phyloP scores from a whole-genome alignment of 805 yeast genomes.

The Saturnispora hagleri region DNA sequence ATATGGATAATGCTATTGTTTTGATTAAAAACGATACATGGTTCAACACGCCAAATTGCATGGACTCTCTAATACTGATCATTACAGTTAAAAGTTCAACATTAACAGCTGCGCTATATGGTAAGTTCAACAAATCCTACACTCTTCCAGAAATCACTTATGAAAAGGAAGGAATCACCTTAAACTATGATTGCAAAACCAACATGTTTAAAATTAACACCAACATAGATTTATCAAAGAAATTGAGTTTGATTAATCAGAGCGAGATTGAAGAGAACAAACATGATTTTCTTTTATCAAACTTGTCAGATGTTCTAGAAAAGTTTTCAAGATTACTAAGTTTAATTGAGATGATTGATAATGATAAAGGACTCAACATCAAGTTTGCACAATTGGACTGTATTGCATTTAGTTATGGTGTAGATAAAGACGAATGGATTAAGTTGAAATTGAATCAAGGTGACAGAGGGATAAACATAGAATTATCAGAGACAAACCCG shows the following conservation, averaged over 20 bases:
- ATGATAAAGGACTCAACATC: slow-evolving; percentile 21
- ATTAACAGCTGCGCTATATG: slow-evolving; percentile 28
- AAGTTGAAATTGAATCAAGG: slow-evolving; percentile 19
- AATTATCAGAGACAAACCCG: slow-evolving; percentile 24
- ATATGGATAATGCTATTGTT: slow-evolving; percentile 23
- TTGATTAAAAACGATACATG: slow-evolving; percentile 29
- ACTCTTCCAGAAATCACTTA: slow-evolving; percentile 22
- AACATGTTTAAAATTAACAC: slow-evolving; percentile 26
- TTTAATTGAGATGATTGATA: slow-evolving; percentile 23
- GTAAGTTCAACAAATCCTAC: slow-evolving; percentile 22
- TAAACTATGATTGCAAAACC: slow-evolving; percentile 18
- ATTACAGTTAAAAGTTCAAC: slow-evolving; percentile 22
- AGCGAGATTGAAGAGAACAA: not conserved
- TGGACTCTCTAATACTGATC: slow-evolving; percentile 27
- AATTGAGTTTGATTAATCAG: slow-evolving; percentile 8
- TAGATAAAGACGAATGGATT: slow-evolving; percentile 18
- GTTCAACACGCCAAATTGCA: slow-evolving; percentile 29
- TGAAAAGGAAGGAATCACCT: slow-evolving; percentile 19
- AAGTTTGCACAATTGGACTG: slow-evolving; percentile 21
- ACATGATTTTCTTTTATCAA: slow-evolving; percentile 13
- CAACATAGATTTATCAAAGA: slow-evolving; percentile 18
- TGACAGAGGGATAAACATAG: slow-evolving; percentile 18
- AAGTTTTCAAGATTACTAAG: slow-evolving; percentile 23
- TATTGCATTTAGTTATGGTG: slow-evolving; percentile 27
- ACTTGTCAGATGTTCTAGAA: slow-evolving; percentile 20